Percentiles rank a stretch among this genome's conserved stretches.
These are phyloP conservation scores for Podospora sp. DNA, from an alignment of 495 filamentous ascomycete genomes.

Conservation along the genomic window DNA sequence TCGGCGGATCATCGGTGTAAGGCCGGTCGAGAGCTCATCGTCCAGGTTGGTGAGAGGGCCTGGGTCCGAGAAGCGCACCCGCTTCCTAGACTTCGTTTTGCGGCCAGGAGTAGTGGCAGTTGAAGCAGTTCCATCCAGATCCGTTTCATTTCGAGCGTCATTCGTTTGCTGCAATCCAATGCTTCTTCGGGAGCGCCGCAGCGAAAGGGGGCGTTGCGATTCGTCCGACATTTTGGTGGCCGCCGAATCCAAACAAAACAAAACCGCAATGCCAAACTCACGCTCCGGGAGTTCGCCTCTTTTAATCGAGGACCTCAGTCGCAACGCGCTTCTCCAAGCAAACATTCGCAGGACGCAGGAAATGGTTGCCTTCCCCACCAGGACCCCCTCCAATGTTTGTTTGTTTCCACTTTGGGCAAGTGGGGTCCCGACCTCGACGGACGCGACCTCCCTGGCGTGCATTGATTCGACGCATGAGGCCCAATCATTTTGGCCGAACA, in stretches of 20 bases:
- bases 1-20: constrained; percentile 68
- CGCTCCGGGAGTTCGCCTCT: background rate
- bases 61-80: constrained; percentile 74
- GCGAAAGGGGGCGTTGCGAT: constrained; percentile 30
- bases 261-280: background rate
- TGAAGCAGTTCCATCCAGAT: constrained; percentile 12
- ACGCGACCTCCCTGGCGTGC: constrained; percentile 16
- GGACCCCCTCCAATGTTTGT: background rate
- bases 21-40: constrained; percentile 55
- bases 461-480: background rate
- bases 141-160: background rate
- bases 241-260: background rate
- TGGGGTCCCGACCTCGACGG: constrained; percentile 1
- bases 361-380: background rate
- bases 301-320: background rate
- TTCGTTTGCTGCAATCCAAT: background rate
- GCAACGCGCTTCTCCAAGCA: background rate
- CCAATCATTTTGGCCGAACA: background rate
- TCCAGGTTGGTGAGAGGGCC: constrained; percentile 44
- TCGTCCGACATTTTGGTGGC: constrained; percentile 23
- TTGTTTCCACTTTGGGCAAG: background rate
- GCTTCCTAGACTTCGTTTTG: constrained; percentile 53
- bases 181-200: constrained; percentile 34
- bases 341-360: background rate
- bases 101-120: constrained; percentile 24